phyloP scores from a whole-genome alignment of 176 grass and related monocot genomes.

The Rhynchospora breviuscula region DNA sequence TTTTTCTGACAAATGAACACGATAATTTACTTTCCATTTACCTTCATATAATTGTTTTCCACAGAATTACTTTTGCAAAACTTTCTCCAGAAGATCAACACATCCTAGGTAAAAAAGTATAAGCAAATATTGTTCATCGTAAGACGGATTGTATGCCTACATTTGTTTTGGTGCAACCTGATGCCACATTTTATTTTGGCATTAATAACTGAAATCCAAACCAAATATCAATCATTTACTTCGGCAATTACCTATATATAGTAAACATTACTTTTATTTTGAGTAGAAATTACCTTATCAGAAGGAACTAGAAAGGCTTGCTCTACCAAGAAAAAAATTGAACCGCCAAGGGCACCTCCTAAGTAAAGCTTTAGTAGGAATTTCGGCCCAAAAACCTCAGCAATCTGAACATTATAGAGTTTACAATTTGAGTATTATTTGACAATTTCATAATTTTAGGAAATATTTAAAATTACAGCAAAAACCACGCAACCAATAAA shows the following conservation, averaged over 20 bases:
- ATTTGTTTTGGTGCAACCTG: slow-evolving; percentile 6
- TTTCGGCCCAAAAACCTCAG: slow-evolving; percentile 52
- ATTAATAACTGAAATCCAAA: slow-evolving; percentile 10
- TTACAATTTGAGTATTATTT: neutral
- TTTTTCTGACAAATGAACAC: neutral
- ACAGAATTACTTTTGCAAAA: neutral
- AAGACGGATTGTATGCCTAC: neutral
- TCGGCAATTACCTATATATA: neutral
- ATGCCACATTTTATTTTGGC: neutral
- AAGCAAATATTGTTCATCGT: neutral
- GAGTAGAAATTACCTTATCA: slow-evolving; percentile 36
- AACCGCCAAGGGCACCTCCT: slow-evolving; percentile 75
- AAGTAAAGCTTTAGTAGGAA: slow-evolving; percentile 74
- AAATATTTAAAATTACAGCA: neutral
- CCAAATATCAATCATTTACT: neutral
- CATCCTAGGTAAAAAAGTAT: neutral
- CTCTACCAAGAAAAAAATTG: slow-evolving; percentile 59
- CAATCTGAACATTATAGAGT: slow-evolving; percentile 44
- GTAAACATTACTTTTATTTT: neutral
- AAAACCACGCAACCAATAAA: neutral
- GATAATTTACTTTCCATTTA: neutral
- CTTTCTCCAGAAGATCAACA: neutral
- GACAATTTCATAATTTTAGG: neutral
- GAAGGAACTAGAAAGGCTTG: slow-evolving; percentile 58
- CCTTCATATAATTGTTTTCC: neutral